Percentiles rank a stretch among this genome's conserved stretches.
Evolutionary conservation across 208 protist species (phyloP).

Genomic region (Trypanosoma conorhini): DNA sequence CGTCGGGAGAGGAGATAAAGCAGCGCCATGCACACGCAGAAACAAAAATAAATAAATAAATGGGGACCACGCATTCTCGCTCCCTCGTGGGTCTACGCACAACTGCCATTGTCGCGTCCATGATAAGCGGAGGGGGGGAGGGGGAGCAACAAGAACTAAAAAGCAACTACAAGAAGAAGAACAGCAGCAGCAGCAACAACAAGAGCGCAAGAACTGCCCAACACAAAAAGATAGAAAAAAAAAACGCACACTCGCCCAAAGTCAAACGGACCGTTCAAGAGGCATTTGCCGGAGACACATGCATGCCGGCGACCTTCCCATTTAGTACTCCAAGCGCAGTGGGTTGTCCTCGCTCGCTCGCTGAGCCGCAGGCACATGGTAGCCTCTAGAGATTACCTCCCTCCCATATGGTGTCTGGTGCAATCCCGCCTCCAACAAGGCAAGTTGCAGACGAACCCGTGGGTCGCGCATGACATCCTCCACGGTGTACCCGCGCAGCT

Average conservation of each 20-base stretch:
- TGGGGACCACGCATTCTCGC: not conserved
- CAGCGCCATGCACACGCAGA: constrained; percentile 10
- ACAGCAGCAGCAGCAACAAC: constrained; percentile 8
- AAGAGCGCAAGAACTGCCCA: not conserved
- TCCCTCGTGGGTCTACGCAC: too few relatives aligned
- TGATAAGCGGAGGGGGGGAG: too few relatives aligned
- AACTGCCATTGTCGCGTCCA: too few relatives aligned
- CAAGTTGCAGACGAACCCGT: constrained; percentile 76
- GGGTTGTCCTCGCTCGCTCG: constrained; percentile 78
- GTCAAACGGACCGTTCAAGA: too few relatives aligned
- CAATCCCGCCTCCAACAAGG: constrained; percentile 70
- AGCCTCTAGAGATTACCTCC: constrained; percentile 63
- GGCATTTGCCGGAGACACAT: too few relatives aligned
- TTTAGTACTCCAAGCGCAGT: constrained; percentile 31
- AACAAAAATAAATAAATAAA: constrained; percentile 14
- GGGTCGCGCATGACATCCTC: constrained; percentile 83
- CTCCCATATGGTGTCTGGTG: constrained; percentile 78
- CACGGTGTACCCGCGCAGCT: constrained; percentile 63
- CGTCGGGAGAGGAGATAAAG: not conserved
- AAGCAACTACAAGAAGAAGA: constrained; percentile 14
- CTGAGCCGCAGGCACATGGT: constrained; percentile 63
- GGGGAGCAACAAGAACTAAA: too few relatives aligned
- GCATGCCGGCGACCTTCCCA: not conserved
- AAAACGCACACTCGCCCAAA: not conserved
- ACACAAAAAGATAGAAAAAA: constrained; percentile 7